Evolutionary conservation across 306 rosid genomes (phyloP).

Genomic region (Boehmeria nivea): DNA sequence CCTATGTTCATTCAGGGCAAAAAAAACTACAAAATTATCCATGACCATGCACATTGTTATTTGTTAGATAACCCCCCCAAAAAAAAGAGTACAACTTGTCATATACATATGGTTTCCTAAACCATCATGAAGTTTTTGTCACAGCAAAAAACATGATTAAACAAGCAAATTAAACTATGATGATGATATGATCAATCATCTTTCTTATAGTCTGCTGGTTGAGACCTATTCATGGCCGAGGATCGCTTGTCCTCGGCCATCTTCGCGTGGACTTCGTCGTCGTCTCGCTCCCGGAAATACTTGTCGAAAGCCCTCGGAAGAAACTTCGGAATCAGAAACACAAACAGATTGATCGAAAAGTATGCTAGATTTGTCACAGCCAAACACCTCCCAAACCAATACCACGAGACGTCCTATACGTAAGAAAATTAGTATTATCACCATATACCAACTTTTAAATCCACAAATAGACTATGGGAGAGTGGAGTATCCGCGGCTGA

Average conservation of each 20-base stretch:
- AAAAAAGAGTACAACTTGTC: too few relatives aligned
- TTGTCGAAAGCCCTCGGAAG: conserved; percentile 79
- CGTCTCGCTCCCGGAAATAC: conserved; percentile 54
- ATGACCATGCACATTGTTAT: too few relatives aligned
- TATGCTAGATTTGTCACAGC: conserved; percentile 49
- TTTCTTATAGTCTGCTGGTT: conserved; percentile 27
- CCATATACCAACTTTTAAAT: too few relatives aligned
- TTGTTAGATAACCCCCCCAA: too few relatives aligned
- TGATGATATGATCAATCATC: conserved; percentile 13
- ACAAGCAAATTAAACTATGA: too few relatives aligned
- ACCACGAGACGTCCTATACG: conserved; percentile 62
- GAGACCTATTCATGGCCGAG: conserved; percentile 11
- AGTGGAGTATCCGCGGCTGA: too few relatives aligned
- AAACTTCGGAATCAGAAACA: conserved; percentile 64
- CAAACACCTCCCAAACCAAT: conserved; percentile 68
- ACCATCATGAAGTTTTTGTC: too few relatives aligned
- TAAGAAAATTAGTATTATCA: background rate
- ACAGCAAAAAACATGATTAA: too few relatives aligned
- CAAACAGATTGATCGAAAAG: conserved; percentile 57
- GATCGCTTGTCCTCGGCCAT: conserved; percentile 51
- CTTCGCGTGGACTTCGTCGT: conserved; percentile 53
- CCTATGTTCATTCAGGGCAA: too few relatives aligned
- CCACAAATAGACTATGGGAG: too few relatives aligned
- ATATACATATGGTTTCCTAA: too few relatives aligned
- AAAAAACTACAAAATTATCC: too few relatives aligned